Evolutionary conservation across 179 eudicot genomes (phyloP).

Genomic region (Silene vulgaris): DNA sequence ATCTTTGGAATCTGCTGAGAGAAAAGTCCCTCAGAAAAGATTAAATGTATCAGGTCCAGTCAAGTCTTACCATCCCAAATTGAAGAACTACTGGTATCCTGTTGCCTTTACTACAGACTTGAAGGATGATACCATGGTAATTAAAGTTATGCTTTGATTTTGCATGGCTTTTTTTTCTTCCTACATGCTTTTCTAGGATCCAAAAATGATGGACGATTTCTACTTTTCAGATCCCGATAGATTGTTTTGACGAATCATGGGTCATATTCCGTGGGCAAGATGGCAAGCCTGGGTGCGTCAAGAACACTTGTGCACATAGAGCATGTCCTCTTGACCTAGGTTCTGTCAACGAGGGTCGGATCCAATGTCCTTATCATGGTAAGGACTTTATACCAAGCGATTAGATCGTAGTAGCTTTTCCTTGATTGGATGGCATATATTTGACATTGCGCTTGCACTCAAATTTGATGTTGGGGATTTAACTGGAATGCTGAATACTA

Average conservation of each 20-base stretch:
- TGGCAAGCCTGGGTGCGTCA: constrained; percentile 82
- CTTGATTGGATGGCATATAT: neutral
- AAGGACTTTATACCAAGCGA: constrained; percentile 12
- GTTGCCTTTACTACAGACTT: constrained; percentile 80
- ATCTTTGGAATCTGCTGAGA: constrained; percentile 33
- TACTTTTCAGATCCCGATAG: constrained; percentile 67
- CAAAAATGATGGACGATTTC: neutral
- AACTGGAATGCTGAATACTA: neutral
- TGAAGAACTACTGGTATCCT: constrained; percentile 94
- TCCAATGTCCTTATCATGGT: constrained; percentile 96
- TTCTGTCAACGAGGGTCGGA: constrained; percentile 84
- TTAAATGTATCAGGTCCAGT: constrained; percentile 86
- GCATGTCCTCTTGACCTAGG: constrained; percentile 97
- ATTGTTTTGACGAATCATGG: constrained; percentile 93
- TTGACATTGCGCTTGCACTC: neutral
- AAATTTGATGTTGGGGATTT: neutral
- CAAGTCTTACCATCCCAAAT: constrained; percentile 51
- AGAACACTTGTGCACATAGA: constrained; percentile 92
- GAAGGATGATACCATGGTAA: constrained; percentile 88
- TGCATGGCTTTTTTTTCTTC: neutral
- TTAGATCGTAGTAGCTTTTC: neutral
- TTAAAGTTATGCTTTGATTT: neutral
- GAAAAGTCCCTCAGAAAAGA: constrained; percentile 39
- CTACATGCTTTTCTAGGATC: constrained; percentile 1
- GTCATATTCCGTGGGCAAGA: constrained; percentile 89